These are phyloP conservation scores for Cercospora nicotianae DNA, from an alignment of 2,329 filamentous ascomycete species.

Conservation along the genomic window DNA sequence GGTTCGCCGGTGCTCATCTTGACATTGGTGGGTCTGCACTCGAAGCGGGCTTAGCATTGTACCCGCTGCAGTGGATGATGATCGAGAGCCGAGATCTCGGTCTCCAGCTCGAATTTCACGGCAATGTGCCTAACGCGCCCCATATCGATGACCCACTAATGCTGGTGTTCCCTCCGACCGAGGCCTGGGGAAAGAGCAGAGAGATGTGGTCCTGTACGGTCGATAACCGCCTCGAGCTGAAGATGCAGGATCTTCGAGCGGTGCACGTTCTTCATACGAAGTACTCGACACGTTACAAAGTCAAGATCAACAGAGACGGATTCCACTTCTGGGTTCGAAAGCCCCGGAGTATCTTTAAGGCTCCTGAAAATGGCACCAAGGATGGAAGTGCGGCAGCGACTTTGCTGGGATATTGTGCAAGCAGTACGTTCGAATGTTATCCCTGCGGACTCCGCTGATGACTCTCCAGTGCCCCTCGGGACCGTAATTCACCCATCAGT, in stretches of 20 bases:
- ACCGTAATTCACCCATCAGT: constrained; percentile 40
- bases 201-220: constrained; percentile 22
- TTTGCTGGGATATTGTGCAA: constrained; percentile 22
- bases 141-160: constrained; percentile 18
- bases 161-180: constrained; percentile 22
- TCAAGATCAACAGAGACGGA: constrained; percentile 8
- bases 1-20: constrained; percentile 44
- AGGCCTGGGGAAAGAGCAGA: constrained; percentile 11
- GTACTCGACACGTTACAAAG: not conserved
- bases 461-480: constrained; percentile 33
- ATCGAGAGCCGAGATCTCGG: constrained; percentile 33
- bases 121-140: constrained; percentile 4
- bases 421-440: not conserved
- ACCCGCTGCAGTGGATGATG: constrained; percentile 48
- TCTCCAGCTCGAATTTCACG: constrained; percentile 17
- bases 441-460: not conserved
- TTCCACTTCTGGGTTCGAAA: constrained; percentile 8
- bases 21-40: constrained; percentile 43
- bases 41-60: constrained; percentile 44
- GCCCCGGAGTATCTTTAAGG: constrained; percentile 16
- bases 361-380: not conserved
- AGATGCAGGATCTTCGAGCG: constrained; percentile 31
- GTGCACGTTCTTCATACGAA: constrained; percentile 25
- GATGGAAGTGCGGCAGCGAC: not conserved
- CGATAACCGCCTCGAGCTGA: constrained; percentile 24